Conservation (phyloP, 305 asterid genomes). For the Salvia sclarea region DNA sequence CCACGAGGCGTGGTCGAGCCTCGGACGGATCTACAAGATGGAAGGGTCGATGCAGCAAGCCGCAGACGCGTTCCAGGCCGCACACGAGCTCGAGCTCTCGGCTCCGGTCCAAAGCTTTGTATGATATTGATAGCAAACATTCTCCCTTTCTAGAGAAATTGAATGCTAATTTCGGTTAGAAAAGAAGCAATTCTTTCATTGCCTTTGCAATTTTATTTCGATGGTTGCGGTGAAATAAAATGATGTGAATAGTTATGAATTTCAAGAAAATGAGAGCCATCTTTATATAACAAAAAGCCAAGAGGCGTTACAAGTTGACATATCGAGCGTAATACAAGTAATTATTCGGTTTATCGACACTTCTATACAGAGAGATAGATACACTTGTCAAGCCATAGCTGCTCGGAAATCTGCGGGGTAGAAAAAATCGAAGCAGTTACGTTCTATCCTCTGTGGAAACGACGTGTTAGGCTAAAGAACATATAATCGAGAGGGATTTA, state of each 20-base stretch:
- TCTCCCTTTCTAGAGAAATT: neutral
- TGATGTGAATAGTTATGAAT: neutral
- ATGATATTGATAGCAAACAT: slow-evolving; percentile 32
- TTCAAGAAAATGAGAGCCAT: neutral
- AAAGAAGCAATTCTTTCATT: slow-evolving; percentile 25
- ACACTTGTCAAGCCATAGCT: neutral
- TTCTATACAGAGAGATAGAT: slow-evolving; percentile 22
- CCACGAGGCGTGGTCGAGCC: slow-evolving; percentile 74
- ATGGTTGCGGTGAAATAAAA: neutral
- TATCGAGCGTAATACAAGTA: neutral
- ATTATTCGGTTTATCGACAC: slow-evolving; percentile 30
- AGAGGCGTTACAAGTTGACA: too few species aligned
- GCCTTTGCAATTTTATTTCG: neutral
- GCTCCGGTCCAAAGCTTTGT: slow-evolving; percentile 68
- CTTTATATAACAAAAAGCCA: slow-evolving; percentile 22
- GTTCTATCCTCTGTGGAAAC: neutral
- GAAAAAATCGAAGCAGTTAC: neutral
- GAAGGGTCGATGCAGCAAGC: slow-evolving; percentile 79
- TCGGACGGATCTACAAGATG: slow-evolving; percentile 61
- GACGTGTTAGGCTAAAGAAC: neutral
- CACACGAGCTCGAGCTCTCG: slow-evolving; percentile 79
- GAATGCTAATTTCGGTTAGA: neutral
- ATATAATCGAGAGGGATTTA: neutral
- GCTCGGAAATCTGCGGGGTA: slow-evolving; percentile 31
- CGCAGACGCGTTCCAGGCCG: slow-evolving; percentile 94